These are phyloP conservation scores for Triticum dicoccoides DNA, from an alignment of 176 grass and related monocot species.

Conservation along the genomic window DNA sequence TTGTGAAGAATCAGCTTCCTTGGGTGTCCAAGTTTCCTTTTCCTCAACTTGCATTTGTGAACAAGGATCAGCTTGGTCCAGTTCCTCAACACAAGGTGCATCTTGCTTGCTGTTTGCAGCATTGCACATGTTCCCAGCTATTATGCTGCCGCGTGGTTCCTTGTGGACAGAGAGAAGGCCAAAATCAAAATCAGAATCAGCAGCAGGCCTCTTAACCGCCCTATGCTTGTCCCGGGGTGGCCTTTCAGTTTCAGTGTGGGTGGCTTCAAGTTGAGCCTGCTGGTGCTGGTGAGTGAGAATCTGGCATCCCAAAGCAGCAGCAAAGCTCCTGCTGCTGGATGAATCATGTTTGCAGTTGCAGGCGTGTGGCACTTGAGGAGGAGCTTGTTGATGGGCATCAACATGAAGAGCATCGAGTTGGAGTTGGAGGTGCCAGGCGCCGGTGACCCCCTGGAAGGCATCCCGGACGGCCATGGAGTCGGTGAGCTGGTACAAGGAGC, in stretches of 20 bases:
- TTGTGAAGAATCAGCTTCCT: background rate
- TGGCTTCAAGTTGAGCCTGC: background rate
- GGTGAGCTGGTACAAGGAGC: background rate
- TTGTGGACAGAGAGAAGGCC: background rate
- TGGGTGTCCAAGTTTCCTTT: background rate
- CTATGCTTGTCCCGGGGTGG: background rate
- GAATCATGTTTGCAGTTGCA: too few species aligned
- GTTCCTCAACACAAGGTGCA: background rate
- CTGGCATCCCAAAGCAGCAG: too few species aligned
- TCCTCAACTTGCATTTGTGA: too few species aligned
- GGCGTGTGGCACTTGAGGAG: too few species aligned
- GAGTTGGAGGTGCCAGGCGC: background rate
- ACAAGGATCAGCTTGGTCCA: background rate
- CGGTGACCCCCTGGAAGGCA: background rate
- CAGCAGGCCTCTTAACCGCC: background rate
- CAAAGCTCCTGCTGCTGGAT: too few species aligned
- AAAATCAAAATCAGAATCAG: background rate
- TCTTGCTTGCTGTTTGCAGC: background rate
- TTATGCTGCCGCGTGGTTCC: background rate
- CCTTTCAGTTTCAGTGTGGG: background rate
- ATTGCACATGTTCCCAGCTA: too few species aligned
- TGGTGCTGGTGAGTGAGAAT: too few species aligned
- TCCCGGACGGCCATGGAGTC: background rate
- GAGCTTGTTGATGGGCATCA: too few species aligned
- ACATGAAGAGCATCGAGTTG: too few species aligned